A percentile compares a stretch with the other conserved stretches of the same genome.
These are phyloP conservation scores for Hypoxylon sp. DNA, from an alignment of 2,329 filamentous ascomycete species.

Conservation along the genomic window DNA sequence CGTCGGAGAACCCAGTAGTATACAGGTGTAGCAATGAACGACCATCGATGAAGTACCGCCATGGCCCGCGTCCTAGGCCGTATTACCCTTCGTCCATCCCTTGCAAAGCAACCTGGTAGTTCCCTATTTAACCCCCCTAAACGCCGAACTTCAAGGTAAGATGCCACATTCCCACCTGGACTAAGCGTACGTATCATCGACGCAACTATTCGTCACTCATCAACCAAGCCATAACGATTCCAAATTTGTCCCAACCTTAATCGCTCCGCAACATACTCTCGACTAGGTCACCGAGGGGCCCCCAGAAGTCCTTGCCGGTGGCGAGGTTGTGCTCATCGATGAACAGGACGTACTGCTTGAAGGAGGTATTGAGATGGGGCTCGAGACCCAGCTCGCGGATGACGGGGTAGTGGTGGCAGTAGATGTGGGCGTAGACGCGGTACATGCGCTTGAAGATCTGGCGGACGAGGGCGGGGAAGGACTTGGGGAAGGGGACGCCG, in stretches of 20 bases:
- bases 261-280: conserved; percentile 98
- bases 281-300: conserved; percentile 92
- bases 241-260: conserved; percentile 53
- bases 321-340: conserved; percentile 95
- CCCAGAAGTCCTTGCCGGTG: conserved; percentile 97
- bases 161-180: conserved; percentile 26
- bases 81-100: conserved; percentile 45
- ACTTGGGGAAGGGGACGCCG: conserved; percentile 93
- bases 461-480: conserved; percentile 87
- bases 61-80: conserved; percentile 26
- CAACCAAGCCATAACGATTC: conserved; percentile 11
- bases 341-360: conserved; percentile 99
- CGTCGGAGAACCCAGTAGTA: conserved; percentile 21
- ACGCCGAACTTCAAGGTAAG: conserved; percentile 47
- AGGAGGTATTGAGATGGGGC: conserved; percentile 97
- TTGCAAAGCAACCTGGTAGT: conserved; percentile 40
- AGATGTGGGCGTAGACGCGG: conserved; percentile 98
- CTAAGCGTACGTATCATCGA: conserved; percentile 22
- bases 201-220: conserved; percentile 25
- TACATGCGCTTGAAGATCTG: conserved; percentile 99
- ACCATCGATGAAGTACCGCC: conserved; percentile 20
- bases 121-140: conserved; percentile 35
- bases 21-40: conserved; percentile 30
- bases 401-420: conserved; percentile 99
- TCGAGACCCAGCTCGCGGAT: conserved; percentile 95